phyloP scores from a whole-genome alignment of 2,329 filamentous ascomycete genomes.

The Annulohypoxylon truncatum region DNA sequence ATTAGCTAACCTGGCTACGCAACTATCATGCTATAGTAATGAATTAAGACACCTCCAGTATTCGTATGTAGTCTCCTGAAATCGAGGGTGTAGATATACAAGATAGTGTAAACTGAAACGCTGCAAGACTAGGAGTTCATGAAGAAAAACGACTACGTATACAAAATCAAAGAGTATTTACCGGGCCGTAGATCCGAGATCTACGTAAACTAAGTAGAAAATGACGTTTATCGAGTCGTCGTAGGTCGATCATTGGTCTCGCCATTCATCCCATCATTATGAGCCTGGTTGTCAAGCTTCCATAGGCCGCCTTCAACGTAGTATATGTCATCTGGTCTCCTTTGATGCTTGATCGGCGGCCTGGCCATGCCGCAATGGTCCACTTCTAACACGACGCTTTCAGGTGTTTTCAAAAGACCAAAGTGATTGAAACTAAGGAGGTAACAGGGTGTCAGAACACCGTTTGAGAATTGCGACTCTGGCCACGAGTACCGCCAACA shows the following conservation, averaged over 20 bases:
- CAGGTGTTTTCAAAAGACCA: constrained; percentile 23
- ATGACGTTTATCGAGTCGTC: not conserved
- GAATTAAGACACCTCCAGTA: not conserved
- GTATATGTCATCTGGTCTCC: constrained; percentile 32
- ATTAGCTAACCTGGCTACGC: not conserved
- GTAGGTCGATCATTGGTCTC: constrained; percentile 2
- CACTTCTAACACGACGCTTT: constrained; percentile 36
- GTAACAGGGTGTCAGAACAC: constrained; percentile 50
- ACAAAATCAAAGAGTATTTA: not conserved
- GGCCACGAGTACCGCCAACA: constrained; percentile 10
- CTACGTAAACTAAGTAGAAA: constrained; percentile 3
- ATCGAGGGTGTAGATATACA: not conserved
- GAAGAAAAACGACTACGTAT: not conserved
- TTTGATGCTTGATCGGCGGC: constrained; percentile 30
- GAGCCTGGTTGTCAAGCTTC: not conserved
- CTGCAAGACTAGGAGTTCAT: not conserved
- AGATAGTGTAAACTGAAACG: constrained; percentile 5
- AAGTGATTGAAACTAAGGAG: constrained; percentile 47
- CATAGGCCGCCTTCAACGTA: constrained; percentile 13
- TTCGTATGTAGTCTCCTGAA: not conserved
- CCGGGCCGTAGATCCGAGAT: constrained; percentile 31
- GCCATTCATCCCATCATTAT: constrained; percentile 27
- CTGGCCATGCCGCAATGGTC: constrained; percentile 27
- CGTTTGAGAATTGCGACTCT: constrained; percentile 51
- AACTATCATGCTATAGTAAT: not conserved